Evolutionary conservation across 192 early-diverging fungal genomes (phyloP), one percentile per base, ranked within the genome.

Genomic region (Nowakowskiella sp.): DNA sequence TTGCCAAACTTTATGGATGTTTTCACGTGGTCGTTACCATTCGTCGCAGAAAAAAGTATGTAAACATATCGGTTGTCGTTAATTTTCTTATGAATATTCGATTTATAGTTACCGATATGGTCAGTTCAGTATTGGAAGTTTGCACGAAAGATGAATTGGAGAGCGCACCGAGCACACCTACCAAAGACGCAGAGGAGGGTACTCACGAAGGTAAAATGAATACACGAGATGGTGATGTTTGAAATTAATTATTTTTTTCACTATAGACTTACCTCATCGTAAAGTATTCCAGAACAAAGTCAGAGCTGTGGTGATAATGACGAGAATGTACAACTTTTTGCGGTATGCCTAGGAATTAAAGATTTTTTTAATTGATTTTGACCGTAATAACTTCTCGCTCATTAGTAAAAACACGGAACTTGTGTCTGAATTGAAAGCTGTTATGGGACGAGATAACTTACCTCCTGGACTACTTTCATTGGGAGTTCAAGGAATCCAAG

Each of bases 1-100:
- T 62, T 90, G 57, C 88, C 86, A 19, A 89, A 90, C 64, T 90
- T 90, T 50, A 86, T 90, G 85, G 88, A 90, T 53, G 87, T 88
- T 6, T 89, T 90, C 55, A 85, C 83, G 10, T 90, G 88, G 87
- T 85, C 82, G 28, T 61, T 90, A 48, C 88, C 88, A 7, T 90
- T 90, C 70, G 84, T 90, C 10, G 88, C 85, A 32, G 88, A 90
- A 71, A 90, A 90, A 53, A 83, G 83, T 85, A 52, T 64, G 42
- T n/a, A 1, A 21, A 0, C 27, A 8, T 31, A 34, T 68, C 21
- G 9, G 28, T 22, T 33, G 22, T 19, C 30, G 5, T 19, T 3
- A 10, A 1, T 1, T 0, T 13, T 27, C 2, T 9, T 10, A 3
- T 4, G 51, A 50, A 39, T 39, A 19, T 13, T 39, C 36, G 36